phyloP scores from a whole-genome alignment of 306 rosid species.

The Castanospermum australe region DNA sequence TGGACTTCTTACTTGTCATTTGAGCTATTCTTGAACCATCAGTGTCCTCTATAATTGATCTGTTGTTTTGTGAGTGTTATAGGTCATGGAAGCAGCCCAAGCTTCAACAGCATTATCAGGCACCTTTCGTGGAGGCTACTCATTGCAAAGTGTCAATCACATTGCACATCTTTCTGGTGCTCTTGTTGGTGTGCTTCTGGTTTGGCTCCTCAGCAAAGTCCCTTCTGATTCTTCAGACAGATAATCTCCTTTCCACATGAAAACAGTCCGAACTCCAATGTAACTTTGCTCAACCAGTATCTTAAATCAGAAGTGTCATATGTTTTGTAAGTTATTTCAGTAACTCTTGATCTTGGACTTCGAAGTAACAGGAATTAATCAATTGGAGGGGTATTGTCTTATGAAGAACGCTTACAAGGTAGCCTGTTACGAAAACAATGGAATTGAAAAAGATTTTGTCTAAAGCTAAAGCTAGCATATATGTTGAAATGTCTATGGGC shows the following conservation, averaged over 20 bases:
- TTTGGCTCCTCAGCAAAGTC: conserved; percentile 85
- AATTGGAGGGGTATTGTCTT: background rate
- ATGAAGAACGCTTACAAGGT: conserved; percentile 7
- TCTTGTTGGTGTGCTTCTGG: conserved; percentile 88
- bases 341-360: background rate
- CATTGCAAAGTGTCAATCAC: conserved; percentile 78
- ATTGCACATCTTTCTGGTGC: conserved; percentile 98
- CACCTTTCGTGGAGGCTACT: conserved; percentile 49
- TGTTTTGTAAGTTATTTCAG: background rate
- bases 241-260: conserved; percentile 30
- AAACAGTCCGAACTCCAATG: conserved; percentile 25
- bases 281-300: conserved; percentile 3
- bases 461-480: background rate
- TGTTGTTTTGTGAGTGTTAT: conserved; percentile 19
- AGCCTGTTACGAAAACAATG: background rate
- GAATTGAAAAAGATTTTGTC: background rate
- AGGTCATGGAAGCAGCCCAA: conserved; percentile 99
- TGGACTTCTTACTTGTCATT: background rate
- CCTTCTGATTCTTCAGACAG: conserved; percentile 62
- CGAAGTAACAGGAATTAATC: background rate
- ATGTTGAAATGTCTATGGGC: background rate
- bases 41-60: conserved; percentile 12
- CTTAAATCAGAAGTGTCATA: background rate
- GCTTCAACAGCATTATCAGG: conserved; percentile 80
- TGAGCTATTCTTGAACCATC: conserved; percentile 27